A percentile compares a stretch with the other conserved stretches of the same genome.
phyloP scores from a whole-genome alignment of 495 filamentous ascomycete species.

The Darksidea phi region DNA sequence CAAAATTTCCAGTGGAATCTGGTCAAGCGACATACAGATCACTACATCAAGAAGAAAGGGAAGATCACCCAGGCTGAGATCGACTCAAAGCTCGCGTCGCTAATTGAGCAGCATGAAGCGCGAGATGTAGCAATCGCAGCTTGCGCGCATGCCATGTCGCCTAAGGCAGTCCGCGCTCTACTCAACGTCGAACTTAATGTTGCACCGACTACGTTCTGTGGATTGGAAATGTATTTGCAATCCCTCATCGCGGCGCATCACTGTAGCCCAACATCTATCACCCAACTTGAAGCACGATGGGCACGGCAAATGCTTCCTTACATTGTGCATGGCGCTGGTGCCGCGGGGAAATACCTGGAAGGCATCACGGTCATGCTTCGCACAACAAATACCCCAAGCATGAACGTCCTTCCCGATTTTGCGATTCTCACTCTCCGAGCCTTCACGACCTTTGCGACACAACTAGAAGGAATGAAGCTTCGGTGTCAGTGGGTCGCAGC shows the following conservation, averaged over 20 bases:
- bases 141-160: slow-evolving; percentile 30
- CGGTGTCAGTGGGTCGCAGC: slow-evolving; percentile 23
- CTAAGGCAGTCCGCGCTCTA: slow-evolving; percentile 15
- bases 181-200: slow-evolving; percentile 31
- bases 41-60: slow-evolving; percentile 34
- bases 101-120: slow-evolving; percentile 30
- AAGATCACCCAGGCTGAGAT: slow-evolving; percentile 21
- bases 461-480: slow-evolving; percentile 29
- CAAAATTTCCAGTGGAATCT: slow-evolving; percentile 15
- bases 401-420: slow-evolving; percentile 27
- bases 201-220: slow-evolving; percentile 23
- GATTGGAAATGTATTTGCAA: slow-evolving; percentile 25
- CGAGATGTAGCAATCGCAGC: slow-evolving; percentile 34
- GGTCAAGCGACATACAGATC: slow-evolving; percentile 22
- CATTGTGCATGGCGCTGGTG: slow-evolving; percentile 14
- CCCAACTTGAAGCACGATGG: slow-evolving; percentile 31
- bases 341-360: slow-evolving; percentile 21
- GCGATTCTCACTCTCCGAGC: slow-evolving; percentile 11
- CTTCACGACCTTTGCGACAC: slow-evolving; percentile 18
- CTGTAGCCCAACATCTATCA: slow-evolving; percentile 10
- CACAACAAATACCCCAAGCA: slow-evolving; percentile 5
- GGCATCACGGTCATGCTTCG: slow-evolving; percentile 12
- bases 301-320: slow-evolving; percentile 21
- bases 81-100: slow-evolving; percentile 15
- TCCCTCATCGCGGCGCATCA: slow-evolving; percentile 28